Conservation (phyloP, 768 basidiomycete genomes). For the Podaxis sp. region DNA sequence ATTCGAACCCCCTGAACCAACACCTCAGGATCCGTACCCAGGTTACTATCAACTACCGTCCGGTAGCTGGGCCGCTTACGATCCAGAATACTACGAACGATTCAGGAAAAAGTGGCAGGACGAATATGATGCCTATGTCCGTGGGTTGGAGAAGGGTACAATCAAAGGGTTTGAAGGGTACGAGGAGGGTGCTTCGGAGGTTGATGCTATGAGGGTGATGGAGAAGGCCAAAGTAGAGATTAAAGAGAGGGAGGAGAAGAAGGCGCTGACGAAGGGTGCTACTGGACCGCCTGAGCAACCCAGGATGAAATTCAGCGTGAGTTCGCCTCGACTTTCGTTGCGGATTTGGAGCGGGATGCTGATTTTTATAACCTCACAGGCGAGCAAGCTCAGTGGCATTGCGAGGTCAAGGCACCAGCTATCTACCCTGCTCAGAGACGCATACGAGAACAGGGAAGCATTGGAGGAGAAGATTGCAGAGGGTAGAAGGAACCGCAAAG, state of each 20-base stretch:
- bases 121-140: conserved; percentile 71
- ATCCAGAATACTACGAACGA: conserved; percentile 63
- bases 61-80: conserved; percentile 76
- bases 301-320: conserved; percentile 80
- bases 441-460: conserved; percentile 79
- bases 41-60: conserved; percentile 86
- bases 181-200: conserved; percentile 51
- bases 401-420: conserved; percentile 79
- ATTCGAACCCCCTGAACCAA: conserved; percentile 74
- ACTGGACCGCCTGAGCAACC: conserved; percentile 62
- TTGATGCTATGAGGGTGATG: conserved; percentile 75
- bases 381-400: conserved; percentile 67
- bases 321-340: conserved; percentile 22
- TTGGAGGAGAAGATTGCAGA: conserved; percentile 85
- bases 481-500: conserved; percentile 80
- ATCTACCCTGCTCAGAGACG: conserved; percentile 77
- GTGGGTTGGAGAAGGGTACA: conserved; percentile 68
- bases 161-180: conserved; percentile 71
- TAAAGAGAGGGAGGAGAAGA: conserved; percentile 73
- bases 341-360: not conserved
- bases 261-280: conserved; percentile 68
- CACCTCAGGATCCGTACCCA: conserved; percentile 74
- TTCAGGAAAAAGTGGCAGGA: conserved; percentile 73
- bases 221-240: conserved; percentile 74
- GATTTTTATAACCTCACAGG: conserved; percentile 34